Evolutionary conservation across 2,329 filamentous ascomycete species (phyloP).

Genomic region (Pochonia chlamydosporia): DNA sequence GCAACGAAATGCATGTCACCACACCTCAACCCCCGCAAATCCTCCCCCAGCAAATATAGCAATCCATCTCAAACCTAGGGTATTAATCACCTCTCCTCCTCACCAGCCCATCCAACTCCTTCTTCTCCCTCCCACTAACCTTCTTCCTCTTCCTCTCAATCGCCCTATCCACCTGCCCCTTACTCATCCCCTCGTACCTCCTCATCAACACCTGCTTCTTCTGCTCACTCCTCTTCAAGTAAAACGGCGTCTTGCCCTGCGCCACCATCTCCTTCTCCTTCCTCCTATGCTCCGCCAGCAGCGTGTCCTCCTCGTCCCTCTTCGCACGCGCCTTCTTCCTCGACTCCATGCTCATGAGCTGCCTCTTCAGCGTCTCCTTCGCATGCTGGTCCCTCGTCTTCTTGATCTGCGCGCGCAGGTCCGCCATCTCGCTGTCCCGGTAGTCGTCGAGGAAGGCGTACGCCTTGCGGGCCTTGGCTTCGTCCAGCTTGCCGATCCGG

Average conservation of each 20-base stretch:
- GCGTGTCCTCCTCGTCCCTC: conserved; percentile 62
- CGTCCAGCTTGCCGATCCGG: conserved; percentile 42
- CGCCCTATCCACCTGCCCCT: conserved; percentile 74
- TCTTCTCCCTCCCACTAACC: conserved; percentile 78
- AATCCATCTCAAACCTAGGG: no score
- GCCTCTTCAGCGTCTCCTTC: conserved; percentile 65
- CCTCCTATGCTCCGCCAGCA: conserved; percentile 70
- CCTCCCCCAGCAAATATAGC: no score
- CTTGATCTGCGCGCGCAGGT: conserved; percentile 63
- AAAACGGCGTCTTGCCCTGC: conserved; percentile 89
- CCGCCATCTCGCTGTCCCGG: conserved; percentile 72
- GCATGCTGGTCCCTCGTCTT: conserved; percentile 56
- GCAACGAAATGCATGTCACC: neutral
- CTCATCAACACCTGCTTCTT: conserved; percentile 80
- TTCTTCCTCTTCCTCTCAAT: conserved; percentile 90
- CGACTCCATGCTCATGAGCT: conserved; percentile 73
- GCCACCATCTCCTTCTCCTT: conserved; percentile 79
- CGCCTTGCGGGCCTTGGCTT: conserved; percentile 57
- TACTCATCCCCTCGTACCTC: conserved; percentile 77
- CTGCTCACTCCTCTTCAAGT: conserved; percentile 85
- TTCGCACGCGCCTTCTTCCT: conserved; percentile 63
- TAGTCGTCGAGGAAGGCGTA: conserved; percentile 90
- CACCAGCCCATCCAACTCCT: conserved; percentile 48
- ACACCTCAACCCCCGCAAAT: neutral
- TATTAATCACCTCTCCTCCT: conserved; percentile 13